These are phyloP conservation scores for Euphorbia peplus DNA, from an alignment of 345 rosid genomes.

Conservation along the genomic window DNA sequence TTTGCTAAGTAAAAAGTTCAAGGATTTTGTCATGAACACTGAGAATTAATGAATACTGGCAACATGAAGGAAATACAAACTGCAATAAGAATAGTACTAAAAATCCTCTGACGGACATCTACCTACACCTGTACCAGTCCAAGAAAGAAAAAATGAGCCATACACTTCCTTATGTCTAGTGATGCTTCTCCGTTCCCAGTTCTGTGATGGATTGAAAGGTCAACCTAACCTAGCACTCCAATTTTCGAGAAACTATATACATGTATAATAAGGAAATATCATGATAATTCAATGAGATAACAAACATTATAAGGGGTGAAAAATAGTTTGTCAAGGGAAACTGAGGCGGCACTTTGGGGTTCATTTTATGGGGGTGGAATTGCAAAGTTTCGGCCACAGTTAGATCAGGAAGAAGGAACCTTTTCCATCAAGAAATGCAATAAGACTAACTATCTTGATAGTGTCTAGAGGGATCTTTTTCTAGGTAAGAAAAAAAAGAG, in stretches of 20 bases:
- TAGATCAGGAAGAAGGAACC: background rate
- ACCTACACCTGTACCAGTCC: background rate
- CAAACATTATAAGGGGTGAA: background rate
- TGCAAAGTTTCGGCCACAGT: background rate
- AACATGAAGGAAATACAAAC: background rate
- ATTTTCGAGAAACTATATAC: background rate
- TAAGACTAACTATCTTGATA: background rate
- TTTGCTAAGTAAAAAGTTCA: background rate
- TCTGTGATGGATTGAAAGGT: background rate
- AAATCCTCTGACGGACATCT: background rate
- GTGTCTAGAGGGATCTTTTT: background rate
- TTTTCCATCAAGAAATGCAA: background rate
- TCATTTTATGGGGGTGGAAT: conserved; percentile 1
- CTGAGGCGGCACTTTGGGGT: background rate
- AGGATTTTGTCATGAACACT: background rate
- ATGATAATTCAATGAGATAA: background rate
- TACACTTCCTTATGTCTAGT: background rate
- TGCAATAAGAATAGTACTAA: background rate
- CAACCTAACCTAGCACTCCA: background rate
- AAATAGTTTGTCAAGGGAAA: background rate
- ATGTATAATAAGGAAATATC: background rate
- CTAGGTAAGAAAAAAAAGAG: background rate
- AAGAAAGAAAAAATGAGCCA: no score
- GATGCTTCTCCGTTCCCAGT: background rate
- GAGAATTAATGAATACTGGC: background rate